Evolutionary conservation across 495 filamentous ascomycete genomes (phyloP), one percentile per base, ranked within the genome.

Genomic region (Penicillium angulare): DNA sequence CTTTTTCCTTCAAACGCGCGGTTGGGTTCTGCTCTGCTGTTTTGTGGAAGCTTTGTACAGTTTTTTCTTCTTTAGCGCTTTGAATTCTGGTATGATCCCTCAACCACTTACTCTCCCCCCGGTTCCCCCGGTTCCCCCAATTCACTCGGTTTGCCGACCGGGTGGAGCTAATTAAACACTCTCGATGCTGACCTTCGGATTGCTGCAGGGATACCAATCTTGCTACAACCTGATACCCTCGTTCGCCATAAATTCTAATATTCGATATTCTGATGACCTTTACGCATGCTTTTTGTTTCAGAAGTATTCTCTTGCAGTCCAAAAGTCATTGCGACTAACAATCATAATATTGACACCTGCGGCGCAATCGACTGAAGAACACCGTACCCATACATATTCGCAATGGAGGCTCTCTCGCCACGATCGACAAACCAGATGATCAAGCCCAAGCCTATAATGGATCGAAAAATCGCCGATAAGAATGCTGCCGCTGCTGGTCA

Each of bases 331-430:
- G 49, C 54, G 46, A 54, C 47, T 2, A 33, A 44, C 40, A 41
- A n/a, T n/a, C n/a, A 49, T 56, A 42, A 61, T 61, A 36, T 55
- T 48, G 52, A 55, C 64, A 42, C 42, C 45, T 45, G 33, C 39
- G 43, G 16, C 29, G 10, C 9, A 13, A n/a, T 8, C 12, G 38
- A 27, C 15, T 1, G 13, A 31, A 32, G 31, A 20, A 41, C 38
- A 24, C 17, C 36, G 10, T 3, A 26, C 34, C 13, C 18, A 54
- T 29, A 12, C 21, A 36, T 10, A 43, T 45, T 53, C 45, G 72
- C 62, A 52, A 85, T 87, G 79, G 86, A 88, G 63, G 84, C 87
- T 13, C 69, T 91, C 40, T 88, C 86, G 17, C 86, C 86, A 13
- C 76, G 85, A 49, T 84, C 88, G 61, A 81, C 78, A 13, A 91